Percentiles rank a stretch among this genome's conserved stretches.
These are phyloP conservation scores for Vaccinium vitisidaea DNA, from an alignment of 148 eudicot genomes.

Conservation along the genomic window DNA sequence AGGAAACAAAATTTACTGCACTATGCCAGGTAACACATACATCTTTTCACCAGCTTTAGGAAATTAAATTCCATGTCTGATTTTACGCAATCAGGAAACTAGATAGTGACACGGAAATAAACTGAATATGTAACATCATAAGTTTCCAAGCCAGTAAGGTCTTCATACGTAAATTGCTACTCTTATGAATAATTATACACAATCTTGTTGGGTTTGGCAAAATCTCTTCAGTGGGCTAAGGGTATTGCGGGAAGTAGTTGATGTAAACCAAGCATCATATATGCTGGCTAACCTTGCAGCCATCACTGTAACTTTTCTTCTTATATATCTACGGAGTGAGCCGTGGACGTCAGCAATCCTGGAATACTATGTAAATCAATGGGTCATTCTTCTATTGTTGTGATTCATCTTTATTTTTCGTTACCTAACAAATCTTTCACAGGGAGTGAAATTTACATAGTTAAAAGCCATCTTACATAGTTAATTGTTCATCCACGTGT, in stretches of 20 bases:
- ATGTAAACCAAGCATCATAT: neutral
- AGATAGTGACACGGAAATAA: neutral
- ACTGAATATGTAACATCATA: neutral
- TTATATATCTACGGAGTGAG: neutral
- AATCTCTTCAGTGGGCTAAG: neutral
- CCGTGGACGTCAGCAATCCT: neutral
- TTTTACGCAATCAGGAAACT: neutral
- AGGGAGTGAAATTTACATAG: neutral
- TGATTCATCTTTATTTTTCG: neutral
- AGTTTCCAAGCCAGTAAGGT: neutral
- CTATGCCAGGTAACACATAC: neutral
- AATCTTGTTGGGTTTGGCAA: constrained; percentile 2
- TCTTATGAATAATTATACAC: neutral
- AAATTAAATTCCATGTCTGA: constrained; percentile 7
- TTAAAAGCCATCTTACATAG: neutral
- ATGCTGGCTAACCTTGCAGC: neutral
- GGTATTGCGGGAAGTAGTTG: neutral
- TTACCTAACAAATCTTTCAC: neutral
- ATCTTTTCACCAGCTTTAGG: neutral
- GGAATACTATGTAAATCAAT: neutral
- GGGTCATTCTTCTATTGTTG: neutral
- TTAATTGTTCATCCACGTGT: no score
- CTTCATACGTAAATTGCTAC: neutral
- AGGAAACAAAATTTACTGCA: no score
- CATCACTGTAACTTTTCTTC: neutral